Evolutionary conservation across 2,329 filamentous ascomycete species (phyloP), one percentile per base, ranked within the genome.

Genomic region (Monilinia polystroma): DNA sequence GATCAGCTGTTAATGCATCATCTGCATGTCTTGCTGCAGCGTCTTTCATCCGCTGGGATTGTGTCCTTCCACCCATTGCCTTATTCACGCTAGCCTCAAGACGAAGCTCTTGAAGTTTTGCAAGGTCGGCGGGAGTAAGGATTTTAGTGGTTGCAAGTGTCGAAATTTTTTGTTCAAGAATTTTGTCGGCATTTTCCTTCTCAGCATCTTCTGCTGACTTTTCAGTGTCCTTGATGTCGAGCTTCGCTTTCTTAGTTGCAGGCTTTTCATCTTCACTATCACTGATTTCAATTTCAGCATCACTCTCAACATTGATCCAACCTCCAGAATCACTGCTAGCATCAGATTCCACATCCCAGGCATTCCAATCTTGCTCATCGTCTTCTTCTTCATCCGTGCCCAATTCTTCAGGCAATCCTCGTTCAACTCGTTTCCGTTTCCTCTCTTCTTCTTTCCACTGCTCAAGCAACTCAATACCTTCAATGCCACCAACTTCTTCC

Each of bases 371-470:
- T 11, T 67, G 62, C 62, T 68, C 68, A 41, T 71, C 73, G 4
- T 73, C 84, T 32, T 87, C 83, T 85, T 35, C 83, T 41, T 85
- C 85, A 26, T 85, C 87, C 47, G 82, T 85, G 54, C 82, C 85
- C 49, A 81, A 82, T 7, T 81, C 85, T 73, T 89, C 88, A 0
- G 86, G 81, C 3, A 92, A 80, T 26, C 89, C 90, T 73, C 85
- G 86, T 72, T 90, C 92, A 29, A 84, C 83, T 57, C 87, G 84
- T 78, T 88, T 93, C 76, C 87, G 86, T 77, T 87, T 86, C 75
- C 86, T 87, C 78, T 98, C 92, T 72, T 97, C 92, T 69, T 93
- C 90, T 79, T 98, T 98, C 90, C 91, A 98, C 78, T 92, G 87
- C 76, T 92, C 93, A 12, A 99, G 83, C 26, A 99, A 82, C 71